Conservation (phyloP, 768 basidiomycete genomes). For the Boletus rubescentipes region DNA sequence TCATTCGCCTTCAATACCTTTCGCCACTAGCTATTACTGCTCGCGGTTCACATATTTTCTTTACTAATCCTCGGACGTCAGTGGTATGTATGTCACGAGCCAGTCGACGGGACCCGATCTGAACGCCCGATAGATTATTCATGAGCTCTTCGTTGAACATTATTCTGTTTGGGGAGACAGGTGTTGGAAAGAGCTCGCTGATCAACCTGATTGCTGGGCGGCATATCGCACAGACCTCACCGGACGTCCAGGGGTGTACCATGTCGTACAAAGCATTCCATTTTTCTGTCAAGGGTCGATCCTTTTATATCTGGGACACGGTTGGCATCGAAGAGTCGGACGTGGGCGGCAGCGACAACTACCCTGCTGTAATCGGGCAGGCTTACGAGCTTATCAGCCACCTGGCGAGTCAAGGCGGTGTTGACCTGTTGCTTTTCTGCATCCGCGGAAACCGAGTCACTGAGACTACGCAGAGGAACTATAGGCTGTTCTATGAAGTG, state of each 20-base stretch:
- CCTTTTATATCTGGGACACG: constrained; percentile 34
- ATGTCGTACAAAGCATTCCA: constrained; percentile 32
- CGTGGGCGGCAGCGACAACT: constrained; percentile 24
- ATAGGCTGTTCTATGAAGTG: constrained; percentile 41
- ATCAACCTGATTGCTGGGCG: constrained; percentile 34
- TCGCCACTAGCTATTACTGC: background rate
- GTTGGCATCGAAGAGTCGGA: constrained; percentile 35
- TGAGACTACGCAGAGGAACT: constrained; percentile 38
- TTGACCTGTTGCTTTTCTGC: constrained; percentile 42
- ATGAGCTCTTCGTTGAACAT: constrained; percentile 34
- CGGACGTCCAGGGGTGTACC: constrained; percentile 38
- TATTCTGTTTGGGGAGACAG: too few species aligned
- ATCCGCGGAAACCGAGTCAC: constrained; percentile 44
- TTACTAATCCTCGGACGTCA: background rate
- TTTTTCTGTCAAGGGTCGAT: constrained; percentile 17
- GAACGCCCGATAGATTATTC: constrained; percentile 11
- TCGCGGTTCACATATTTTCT: background rate
- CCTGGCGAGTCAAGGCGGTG: constrained; percentile 31
- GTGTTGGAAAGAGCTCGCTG: constrained; percentile 35
- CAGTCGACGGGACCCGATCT: constrained; percentile 17
- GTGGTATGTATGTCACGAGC: constrained; percentile 8
- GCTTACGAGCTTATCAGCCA: constrained; percentile 34
- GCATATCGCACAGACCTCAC: constrained; percentile 23
- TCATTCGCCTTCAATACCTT: background rate
- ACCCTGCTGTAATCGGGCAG: constrained; percentile 31